Base-by-base conservation (phyloP, 1,284 basidiomycete genomes). In the Malassezia nana region DNA sequence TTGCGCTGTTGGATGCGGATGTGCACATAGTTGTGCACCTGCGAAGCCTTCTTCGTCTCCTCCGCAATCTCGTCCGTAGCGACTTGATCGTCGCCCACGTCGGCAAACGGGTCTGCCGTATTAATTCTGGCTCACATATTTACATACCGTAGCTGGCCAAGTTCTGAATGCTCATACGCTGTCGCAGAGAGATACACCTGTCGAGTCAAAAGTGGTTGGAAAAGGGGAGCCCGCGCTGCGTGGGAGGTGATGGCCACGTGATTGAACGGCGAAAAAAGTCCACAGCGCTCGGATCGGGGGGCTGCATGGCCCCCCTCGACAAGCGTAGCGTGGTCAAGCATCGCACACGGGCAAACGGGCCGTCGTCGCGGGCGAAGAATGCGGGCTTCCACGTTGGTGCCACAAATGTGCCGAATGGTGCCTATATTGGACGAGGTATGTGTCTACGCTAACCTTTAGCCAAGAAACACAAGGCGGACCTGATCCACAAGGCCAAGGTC, bases 1-100 rank as follows among this genome's bases (percentile, higher is more conserved):
- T 98, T 99, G 73, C 94, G 83, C 78, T 99, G 94, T 78, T 99
- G 94, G 74, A 99, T 87, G 80, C 80, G 76, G 60, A 78, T 77
- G 65, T 78, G 77, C 45, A 78, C 74, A 70, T 75, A 72, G 58
- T 69, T 67, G 54, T 73, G 62, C 32, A 59, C 58, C 61, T 67
- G 63, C 22, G 64, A 58, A 13, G 50, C 40, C 53, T 59, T 55
- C 58, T 67, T 66, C 53, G 58, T 62, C 29, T 60, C 50, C 50
- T 59, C 55, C n/a, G 29, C 56, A 50, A 60, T 48, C 9, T 41
- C 41, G 53, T 67, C 62, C 20, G 52, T 41, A 33, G 42, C 43
- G 28, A 46, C n/a, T 25, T 46, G 50, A 18, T 55, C 62, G 58
- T 74, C 70, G 59, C 69, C 71, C 57, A 72, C 66, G 64, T 74